phyloP scores from a whole-genome alignment of 495 filamentous ascomycete species.

The Terfezia claveryi region DNA sequence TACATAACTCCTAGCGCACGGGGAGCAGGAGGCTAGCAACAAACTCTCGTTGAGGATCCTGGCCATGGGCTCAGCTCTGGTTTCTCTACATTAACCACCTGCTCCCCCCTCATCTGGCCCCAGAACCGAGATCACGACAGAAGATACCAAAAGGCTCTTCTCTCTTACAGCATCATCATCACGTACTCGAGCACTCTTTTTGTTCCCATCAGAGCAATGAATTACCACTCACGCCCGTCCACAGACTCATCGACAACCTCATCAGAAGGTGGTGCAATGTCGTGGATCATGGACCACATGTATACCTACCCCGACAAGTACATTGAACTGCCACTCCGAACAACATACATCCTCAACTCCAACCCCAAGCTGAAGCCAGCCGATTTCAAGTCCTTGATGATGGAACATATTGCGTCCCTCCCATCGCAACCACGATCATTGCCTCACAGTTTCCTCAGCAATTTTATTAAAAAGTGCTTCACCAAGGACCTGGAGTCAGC shows the following conservation, averaged over 20 bases:
- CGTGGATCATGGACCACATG: slow-evolving; percentile 48
- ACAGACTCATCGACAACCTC: slow-evolving; percentile 5
- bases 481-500: slow-evolving; percentile 32
- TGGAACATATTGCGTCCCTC: slow-evolving; percentile 39
- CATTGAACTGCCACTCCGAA: slow-evolving; percentile 38
- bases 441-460: slow-evolving; percentile 42
- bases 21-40: too few species aligned
- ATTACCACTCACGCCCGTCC: background rate
- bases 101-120: too few species aligned
- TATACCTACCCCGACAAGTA: slow-evolving; percentile 42
- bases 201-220: background rate
- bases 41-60: too few species aligned
- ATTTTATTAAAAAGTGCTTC: slow-evolving; percentile 43
- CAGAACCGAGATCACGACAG: too few species aligned
- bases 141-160: too few species aligned
- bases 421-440: slow-evolving; percentile 43
- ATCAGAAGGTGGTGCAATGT: slow-evolving; percentile 26
- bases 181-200: too few species aligned
- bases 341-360: slow-evolving; percentile 53
- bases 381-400: slow-evolving; percentile 39
- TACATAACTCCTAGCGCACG: too few species aligned
- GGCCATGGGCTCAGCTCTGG: too few species aligned
- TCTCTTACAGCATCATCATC: too few species aligned
- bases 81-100: too few species aligned
- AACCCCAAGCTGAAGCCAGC: slow-evolving; percentile 29